Base-by-base conservation (phyloP, 2,329 filamentous ascomycete species). In the Penicillium sp. region DNA sequence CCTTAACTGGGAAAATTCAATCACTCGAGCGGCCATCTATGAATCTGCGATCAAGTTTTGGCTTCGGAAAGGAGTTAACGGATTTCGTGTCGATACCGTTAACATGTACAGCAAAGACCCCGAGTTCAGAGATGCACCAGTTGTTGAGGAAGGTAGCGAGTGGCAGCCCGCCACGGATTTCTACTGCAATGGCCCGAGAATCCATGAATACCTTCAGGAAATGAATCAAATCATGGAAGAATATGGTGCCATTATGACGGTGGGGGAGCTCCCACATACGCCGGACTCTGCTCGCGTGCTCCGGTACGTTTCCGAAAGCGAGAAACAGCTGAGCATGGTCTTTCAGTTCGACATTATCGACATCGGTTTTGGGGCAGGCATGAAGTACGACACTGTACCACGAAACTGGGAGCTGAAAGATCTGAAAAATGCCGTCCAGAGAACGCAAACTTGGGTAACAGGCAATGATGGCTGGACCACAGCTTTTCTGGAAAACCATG, bases 1-100 rank as follows among this genome's bases (percentile, higher is more conserved):
- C 61, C 76, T 92, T 12, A 92, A 92, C 69, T 92, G 88, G 88
- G 87, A 91, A 62, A 88, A 84, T 52, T 75, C 77, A 0, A 81
- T 80, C 21, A 80, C 85, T 0, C 80, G 88, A 6, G 71, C 80
- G 36, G 88, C 86, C 7, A 82, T 90, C 12, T 88, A 89, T 69
- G 78, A 79, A 8, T n/a, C n/a, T n/a, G 77, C 85, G 2, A 87
- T 90, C 82, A 78, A 80, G 32, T 92, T 91, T 66, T 92, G 89
- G 89, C 80, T 91, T 1, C 76, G 87, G 36, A 79, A 80, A n/a
- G 88, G 88, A 7, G 83, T 89, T 0, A 82, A 85, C 34, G 86
- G 86, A 4, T 89, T 88, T 71, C 78, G 86, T n/a, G 78, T 88
- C 20, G 86, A 88, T 64, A 84, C 84, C 0, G 84, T 88, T 66